Conservation (phyloP, 2,329 filamentous ascomycete species). For the Cladorrhinum sp. region DNA sequence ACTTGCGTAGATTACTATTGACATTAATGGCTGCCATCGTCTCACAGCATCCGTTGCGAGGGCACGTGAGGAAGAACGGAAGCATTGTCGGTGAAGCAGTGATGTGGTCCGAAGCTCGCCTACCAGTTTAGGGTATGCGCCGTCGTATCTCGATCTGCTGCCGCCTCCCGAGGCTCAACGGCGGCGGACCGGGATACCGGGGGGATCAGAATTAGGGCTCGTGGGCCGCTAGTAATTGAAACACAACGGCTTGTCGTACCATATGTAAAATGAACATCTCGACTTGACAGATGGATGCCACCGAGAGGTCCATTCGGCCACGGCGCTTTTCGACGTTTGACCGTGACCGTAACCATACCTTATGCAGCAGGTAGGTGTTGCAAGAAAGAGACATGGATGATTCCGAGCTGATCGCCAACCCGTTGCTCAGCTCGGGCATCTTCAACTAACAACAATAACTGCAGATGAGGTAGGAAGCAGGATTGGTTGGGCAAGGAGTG, state of each 20-base stretch:
- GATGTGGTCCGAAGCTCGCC: too few relatives aligned
- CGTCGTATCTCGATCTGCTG: constrained; percentile 12
- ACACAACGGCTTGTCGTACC: neutral
- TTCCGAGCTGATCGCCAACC: neutral
- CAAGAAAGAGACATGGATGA: neutral
- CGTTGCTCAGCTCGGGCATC: neutral
- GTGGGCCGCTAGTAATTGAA: neutral
- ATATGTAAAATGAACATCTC: neutral
- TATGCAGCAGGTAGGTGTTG: neutral
- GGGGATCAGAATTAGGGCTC: constrained; percentile 6
- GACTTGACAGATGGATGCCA: neutral
- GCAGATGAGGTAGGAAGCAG: neutral
- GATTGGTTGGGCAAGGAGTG: neutral
- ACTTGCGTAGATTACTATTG: neutral
- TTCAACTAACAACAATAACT: neutral
- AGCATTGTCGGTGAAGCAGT: constrained; percentile 15
- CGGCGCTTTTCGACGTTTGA: neutral
- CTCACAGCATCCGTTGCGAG: neutral
- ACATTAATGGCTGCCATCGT: constrained; percentile 10
- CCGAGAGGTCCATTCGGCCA: too few relatives aligned
- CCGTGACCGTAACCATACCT: neutral
- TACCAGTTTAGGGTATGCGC: constrained; percentile 10
- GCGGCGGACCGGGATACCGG: constrained; percentile 24
- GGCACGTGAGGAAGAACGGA: constrained; percentile 12
- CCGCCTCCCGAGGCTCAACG: constrained; percentile 21